Conservation (phyloP, 2,329 filamentous ascomycete species). For the Leptosphaerulina australis region DNA sequence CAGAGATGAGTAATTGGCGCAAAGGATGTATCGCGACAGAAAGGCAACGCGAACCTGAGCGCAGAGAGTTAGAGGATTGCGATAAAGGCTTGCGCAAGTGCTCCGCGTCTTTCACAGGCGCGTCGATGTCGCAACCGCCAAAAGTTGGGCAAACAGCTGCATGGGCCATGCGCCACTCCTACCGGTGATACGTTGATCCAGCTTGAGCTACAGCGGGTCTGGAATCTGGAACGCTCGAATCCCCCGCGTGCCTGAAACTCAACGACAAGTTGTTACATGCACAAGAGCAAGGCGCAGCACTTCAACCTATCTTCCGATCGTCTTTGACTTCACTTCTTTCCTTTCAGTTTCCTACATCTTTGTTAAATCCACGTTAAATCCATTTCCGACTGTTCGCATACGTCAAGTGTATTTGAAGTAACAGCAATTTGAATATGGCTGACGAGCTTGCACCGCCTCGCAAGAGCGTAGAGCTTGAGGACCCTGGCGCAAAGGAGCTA, state of each 20-base stretch:
- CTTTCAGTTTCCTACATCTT: not conserved
- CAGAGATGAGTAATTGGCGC: conserved; percentile 13
- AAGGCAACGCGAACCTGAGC: not conserved
- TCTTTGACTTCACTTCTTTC: not conserved
- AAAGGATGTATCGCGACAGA: not conserved
- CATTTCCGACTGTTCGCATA: not conserved
- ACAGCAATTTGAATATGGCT: conserved; percentile 37
- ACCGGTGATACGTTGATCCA: conserved; percentile 35
- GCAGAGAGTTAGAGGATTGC: conserved; percentile 5
- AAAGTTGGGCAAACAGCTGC: conserved; percentile 39
- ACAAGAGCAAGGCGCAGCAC: conserved; percentile 28
- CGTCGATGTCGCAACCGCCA: conserved; percentile 31
- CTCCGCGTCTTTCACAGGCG: conserved; percentile 29
- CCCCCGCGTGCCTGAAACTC: conserved; percentile 26
- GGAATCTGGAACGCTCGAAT: conserved; percentile 22
- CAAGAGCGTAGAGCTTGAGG: conserved; percentile 62
- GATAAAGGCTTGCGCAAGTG: conserved; percentile 16
- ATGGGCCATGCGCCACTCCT: conserved; percentile 25
- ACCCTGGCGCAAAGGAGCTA: conserved; percentile 62
- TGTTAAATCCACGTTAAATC: not conserved
- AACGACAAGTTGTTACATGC: conserved; percentile 21
- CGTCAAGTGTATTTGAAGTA: not conserved
- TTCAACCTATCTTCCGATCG: conserved; percentile 2
- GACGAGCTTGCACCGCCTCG: conserved; percentile 59
- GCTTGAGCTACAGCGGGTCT: conserved; percentile 16